Base-by-base conservation (phyloP, 768 basidiomycete genomes). In the Mycena belliarum region DNA sequence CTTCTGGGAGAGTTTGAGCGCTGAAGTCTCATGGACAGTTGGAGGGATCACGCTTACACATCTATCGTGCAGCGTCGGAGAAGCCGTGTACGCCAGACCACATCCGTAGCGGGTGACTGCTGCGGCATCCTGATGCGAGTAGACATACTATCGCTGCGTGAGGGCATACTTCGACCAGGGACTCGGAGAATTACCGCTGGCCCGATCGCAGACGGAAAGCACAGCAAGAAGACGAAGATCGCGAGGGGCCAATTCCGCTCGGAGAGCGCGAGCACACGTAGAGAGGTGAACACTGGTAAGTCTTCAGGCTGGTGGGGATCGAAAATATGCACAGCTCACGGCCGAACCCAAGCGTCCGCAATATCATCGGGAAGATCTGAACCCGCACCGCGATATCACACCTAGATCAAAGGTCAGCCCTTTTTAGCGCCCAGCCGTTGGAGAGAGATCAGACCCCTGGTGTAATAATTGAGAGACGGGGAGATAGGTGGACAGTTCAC, bases 311-410 rank as follows among this genome's bases (percentile, higher is more conserved):
- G 16, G 32, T 7, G 15, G 37, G 20, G 2, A n/a, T 38, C 10
- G 6, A n/a, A n/a, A 6, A 12, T n/a, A 4, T n/a, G 37, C 12
- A n/a, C 12, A 6, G 18, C 63, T 46, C 29, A 63, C 63, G 33
- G 29, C 63, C 60, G 49, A 68, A 72, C 16, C 67, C 69, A 28
- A 72, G 33, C 7, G 68, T 70, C 33, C 71, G 46, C 25, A 70
- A 26, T 32, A 70, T 61, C 67, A 71, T 68, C 4, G 71, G 71
- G 32, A 70, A 68, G 38, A 72, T 69, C 45, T 72, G 71, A 49
- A 72, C 63, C 32, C 69, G 68, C 9, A 71, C 69, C 4, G 66
- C 69, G 46, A 71, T 54, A n/a, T 72, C 61, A 50, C 71, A 72
- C 3, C 71, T 70, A 41, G n/a, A 20, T 14, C 21, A 49, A 24